Evolutionary conservation across 2,329 filamentous ascomycete genomes (phyloP), one percentile per base, ranked within the genome.

Genomic region (Domatiomyces catenatus): DNA sequence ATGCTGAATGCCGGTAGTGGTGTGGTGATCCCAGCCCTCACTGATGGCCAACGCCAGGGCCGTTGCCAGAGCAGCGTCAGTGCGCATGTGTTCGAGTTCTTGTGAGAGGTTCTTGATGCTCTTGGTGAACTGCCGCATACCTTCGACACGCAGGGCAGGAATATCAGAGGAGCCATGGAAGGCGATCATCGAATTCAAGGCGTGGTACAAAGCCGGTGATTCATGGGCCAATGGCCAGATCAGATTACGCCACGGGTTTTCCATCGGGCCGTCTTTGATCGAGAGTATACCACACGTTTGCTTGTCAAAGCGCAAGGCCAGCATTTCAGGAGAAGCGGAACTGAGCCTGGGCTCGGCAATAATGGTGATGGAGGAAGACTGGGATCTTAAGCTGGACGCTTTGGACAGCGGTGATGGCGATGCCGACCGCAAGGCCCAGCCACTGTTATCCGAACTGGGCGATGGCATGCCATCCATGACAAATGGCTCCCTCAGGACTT

Each of bases 201-300:
- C 81, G 66, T 85, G 79, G 56, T 79, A 81, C 36, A 86, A 66
- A 2, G 81, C 80, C 1, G 79, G 77, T 3, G 75, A 81, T 46
- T 79, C 72, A 56, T 71, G 72, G 2, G 80, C 78, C 46, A 86
- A 65, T 1, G 82, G 81, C 79, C 80, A 83, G n/a, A 86, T 70
- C 45, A 83, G 68, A 5, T 75, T 84, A 24, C 80, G 73, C 82
- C 82, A 86, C 1, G 81, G 81, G 60, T 85, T 86, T 58, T 85
- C 82, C 1, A 72, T 76, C 5, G 74, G 72, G 0, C 81, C 81
- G 62, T 85, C 80, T 60, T 84, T 84, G 48, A 85, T 72, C 0
- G 81, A 85, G 18, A 85, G 68, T 47, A 86, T 82, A 2, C 80
- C 80, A 60, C 81, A 85, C 0, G 81, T 85, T 51, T 80, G 69